Evolutionary conservation across 306 rosid genomes (phyloP), one percentile per base, ranked within the genome.

Genomic region (cucumber (Cucumis sativus)): DNA sequence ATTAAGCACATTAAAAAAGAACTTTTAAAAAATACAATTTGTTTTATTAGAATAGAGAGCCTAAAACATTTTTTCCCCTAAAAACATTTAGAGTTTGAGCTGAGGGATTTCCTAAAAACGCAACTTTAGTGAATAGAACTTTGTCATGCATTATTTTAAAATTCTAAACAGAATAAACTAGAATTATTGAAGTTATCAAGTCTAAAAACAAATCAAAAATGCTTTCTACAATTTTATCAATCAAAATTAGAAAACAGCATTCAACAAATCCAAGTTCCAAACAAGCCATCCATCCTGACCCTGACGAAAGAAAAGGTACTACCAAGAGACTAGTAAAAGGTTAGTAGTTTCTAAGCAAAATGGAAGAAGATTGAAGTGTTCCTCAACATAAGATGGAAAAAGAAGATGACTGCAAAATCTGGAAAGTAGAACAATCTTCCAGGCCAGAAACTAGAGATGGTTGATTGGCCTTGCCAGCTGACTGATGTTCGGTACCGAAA

Each of bases 241-340:
- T 33, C 43, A 64, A 66, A 66, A 66, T 66, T 66, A 66, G 73
- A 66, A 66, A 66, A 66, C 73, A 39, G 54, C 39, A 45, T 69
- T 47, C n/a, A 14, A 41, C 75, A 43, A 69, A 69, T 45, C 60
- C 41, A 71, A 14, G 15, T 45, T 51, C 59, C 40, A 70, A 47
- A 70, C 41, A 15, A 45, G 39, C 18, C 18, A 2, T 52, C 57
- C 55, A 63, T 30, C 37, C 20, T 54, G 59, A 69, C 8, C 1
- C 17, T 69, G 75, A 3, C 57, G 23, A 21, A 43, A 69, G 20
- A 69, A 71, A 15, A 0, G 13, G 14, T 49, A 70, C 75, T 47
- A 70, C 41, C 37, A 33, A 33, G 37, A 49, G 15, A 71, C 60
- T 49, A 71, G 60, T 49, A 49, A 49, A 49, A 71, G 43, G 76